Conservation (phyloP, 257 asterid genomes). For the Pogostemon cablin region DNA sequence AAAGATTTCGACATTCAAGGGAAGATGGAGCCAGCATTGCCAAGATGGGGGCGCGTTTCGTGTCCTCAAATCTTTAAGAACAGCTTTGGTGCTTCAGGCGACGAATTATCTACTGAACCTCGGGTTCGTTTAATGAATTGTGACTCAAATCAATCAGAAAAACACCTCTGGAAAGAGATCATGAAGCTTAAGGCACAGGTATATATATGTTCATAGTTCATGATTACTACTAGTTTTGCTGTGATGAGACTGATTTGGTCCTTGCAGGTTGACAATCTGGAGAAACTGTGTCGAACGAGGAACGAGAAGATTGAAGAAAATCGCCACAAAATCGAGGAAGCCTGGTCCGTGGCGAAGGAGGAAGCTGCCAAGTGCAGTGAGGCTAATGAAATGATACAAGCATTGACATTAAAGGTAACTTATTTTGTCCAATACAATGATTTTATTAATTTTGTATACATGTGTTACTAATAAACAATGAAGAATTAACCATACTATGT, state of each 20-base stretch:
- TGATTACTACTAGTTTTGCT: too few species aligned
- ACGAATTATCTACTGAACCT: background rate
- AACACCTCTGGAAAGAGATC: slow-evolving; percentile 18
- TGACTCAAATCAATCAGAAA: background rate
- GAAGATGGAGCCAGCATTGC: slow-evolving; percentile 10
- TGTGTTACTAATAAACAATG: background rate
- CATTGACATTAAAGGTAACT: slow-evolving; percentile 29
- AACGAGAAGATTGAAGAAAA: slow-evolving; percentile 26
- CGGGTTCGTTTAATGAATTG: background rate
- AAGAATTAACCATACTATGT: too few species aligned
- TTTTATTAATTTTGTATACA: too few species aligned
- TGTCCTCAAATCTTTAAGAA: slow-evolving; percentile 25
- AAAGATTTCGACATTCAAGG: slow-evolving; percentile 9
- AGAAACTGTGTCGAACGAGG: slow-evolving; percentile 18
- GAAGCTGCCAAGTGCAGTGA: slow-evolving; percentile 27
- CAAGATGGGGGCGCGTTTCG: slow-evolving; percentile 33
- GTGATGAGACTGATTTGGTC: background rate
- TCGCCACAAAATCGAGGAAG: slow-evolving; percentile 28
- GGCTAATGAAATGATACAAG: slow-evolving; percentile 21
- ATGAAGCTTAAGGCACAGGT: slow-evolving; percentile 30
- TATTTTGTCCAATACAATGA: too few species aligned
- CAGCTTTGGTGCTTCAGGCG: background rate
- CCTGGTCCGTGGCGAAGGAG: slow-evolving; percentile 6
- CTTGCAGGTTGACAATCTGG: slow-evolving; percentile 27
- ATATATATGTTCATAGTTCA: background rate